Percentiles rank a stretch among this genome's conserved stretches.
phyloP scores from a whole-genome alignment of 2,329 filamentous ascomycete species.

The Colletotrichum sp. region DNA sequence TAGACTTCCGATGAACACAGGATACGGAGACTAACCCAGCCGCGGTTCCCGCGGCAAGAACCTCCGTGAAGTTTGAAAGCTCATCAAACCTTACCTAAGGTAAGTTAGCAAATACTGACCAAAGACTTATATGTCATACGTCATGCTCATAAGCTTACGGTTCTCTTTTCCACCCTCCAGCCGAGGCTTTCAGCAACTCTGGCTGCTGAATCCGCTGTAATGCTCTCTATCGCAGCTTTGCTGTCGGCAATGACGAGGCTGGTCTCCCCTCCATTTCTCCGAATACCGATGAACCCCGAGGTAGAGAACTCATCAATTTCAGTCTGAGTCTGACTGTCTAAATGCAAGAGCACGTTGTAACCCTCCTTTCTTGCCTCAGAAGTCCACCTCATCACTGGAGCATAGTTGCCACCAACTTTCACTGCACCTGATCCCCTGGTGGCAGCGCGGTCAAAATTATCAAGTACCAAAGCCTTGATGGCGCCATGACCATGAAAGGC shows the following conservation, averaged over 20 bases:
- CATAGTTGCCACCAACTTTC: conserved; percentile 76
- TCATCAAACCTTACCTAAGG: background rate
- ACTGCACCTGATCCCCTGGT: conserved; percentile 69
- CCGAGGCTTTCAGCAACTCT: background rate
- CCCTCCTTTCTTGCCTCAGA: conserved; percentile 65
- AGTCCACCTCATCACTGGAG: conserved; percentile 74
- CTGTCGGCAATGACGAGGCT: background rate
- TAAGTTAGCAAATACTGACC: background rate
- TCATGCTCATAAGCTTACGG: background rate
- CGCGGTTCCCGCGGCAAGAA: conserved; percentile 1
- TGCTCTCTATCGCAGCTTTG: background rate
- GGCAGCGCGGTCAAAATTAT: conserved; percentile 72
- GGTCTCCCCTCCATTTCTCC: background rate
- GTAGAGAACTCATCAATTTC: conserved; percentile 75
- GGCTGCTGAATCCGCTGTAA: background rate
- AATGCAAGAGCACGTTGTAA: conserved; percentile 70
- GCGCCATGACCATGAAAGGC: conserved; percentile 44
- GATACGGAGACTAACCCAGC: background rate
- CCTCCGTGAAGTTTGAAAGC: background rate
- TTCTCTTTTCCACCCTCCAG: background rate
- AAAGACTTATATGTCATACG: background rate
- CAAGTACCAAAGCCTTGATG: conserved; percentile 69
- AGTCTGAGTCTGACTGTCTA: conserved; percentile 68
- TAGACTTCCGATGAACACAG: background rate
- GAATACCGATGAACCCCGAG: conserved; percentile 68